phyloP scores from a whole-genome alignment of 495 filamentous ascomycete genomes.

The Aspergillus biplanus region DNA sequence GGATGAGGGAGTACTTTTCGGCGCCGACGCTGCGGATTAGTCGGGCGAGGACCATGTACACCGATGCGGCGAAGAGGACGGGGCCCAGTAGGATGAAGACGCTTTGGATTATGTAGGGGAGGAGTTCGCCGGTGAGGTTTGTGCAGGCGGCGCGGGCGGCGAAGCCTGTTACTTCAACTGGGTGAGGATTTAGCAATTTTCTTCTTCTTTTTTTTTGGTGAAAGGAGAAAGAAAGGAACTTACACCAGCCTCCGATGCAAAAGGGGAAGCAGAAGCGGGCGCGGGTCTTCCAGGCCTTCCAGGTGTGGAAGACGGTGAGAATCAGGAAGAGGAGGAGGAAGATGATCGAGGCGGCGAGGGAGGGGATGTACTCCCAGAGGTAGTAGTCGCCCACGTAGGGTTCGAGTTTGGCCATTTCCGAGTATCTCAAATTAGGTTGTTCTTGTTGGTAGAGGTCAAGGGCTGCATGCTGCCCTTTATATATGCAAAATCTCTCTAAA shows the following conservation, averaged over 20 bases:
- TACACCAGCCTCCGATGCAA: conserved; percentile 30
- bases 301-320: conserved; percentile 43
- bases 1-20: conserved; percentile 13
- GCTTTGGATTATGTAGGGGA: conserved; percentile 21
- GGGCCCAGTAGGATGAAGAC: conserved; percentile 18
- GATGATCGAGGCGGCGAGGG: conserved; percentile 47
- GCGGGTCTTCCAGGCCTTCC: conserved; percentile 15
- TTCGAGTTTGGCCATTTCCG: conserved; percentile 25
- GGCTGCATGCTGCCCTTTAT: no score
- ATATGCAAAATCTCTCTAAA: no score
- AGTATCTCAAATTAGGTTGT: no score
- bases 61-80: conserved; percentile 14
- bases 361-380: conserved; percentile 39
- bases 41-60: conserved; percentile 21
- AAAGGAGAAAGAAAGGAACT: conserved; percentile 8
- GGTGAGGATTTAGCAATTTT: not conserved
- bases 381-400: conserved; percentile 19
- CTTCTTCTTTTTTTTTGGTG: not conserved
- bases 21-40: conserved; percentile 15
- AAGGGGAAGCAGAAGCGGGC: conserved; percentile 19
- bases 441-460: no score
- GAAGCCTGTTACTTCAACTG: conserved; percentile 32
- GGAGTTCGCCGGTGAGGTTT: conserved; percentile 26
- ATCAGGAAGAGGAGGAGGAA: conserved; percentile 53
- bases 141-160: conserved; percentile 29